These are phyloP conservation scores for Kokia cookei DNA, from an alignment of 441 rosid genomes.

Conservation along the genomic window DNA sequence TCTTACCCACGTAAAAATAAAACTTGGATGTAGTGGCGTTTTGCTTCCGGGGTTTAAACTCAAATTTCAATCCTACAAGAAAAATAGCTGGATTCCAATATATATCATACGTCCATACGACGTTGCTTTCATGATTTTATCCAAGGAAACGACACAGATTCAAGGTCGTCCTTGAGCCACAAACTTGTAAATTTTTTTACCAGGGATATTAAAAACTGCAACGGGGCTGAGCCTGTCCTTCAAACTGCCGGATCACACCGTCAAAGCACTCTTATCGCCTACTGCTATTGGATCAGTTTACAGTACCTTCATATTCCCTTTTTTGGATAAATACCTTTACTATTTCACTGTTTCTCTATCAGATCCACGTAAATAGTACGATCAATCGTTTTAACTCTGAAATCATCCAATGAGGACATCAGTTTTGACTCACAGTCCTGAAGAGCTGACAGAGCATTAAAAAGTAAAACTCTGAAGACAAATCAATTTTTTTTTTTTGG, in stretches of 20 bases:
- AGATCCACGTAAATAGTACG: background rate
- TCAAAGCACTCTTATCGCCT: constrained; percentile 6
- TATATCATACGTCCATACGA: background rate
- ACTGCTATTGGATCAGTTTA: no score
- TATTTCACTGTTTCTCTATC: no score
- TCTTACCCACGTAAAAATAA: background rate
- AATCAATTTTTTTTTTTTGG: background rate
- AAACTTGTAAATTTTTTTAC: background rate
- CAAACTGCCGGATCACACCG: constrained; percentile 20
- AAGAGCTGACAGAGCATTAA: background rate
- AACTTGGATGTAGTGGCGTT: no score
- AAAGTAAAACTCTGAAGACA: background rate
- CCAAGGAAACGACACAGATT: constrained; percentile 6
- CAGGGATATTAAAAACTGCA: background rate
- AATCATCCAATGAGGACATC: background rate
- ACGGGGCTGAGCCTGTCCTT: constrained; percentile 5
- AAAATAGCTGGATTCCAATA: no score
- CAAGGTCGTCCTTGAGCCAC: background rate
- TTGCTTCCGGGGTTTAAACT: no score
- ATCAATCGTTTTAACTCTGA: constrained; percentile 12
- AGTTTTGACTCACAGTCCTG: background rate
- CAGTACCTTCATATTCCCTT: background rate
- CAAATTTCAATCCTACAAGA: no score
- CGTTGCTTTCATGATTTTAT: background rate
- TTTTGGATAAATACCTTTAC: no score